Evolutionary conservation across 495 filamentous ascomycete species (phyloP).

Genomic region (Penicillium arizonense): DNA sequence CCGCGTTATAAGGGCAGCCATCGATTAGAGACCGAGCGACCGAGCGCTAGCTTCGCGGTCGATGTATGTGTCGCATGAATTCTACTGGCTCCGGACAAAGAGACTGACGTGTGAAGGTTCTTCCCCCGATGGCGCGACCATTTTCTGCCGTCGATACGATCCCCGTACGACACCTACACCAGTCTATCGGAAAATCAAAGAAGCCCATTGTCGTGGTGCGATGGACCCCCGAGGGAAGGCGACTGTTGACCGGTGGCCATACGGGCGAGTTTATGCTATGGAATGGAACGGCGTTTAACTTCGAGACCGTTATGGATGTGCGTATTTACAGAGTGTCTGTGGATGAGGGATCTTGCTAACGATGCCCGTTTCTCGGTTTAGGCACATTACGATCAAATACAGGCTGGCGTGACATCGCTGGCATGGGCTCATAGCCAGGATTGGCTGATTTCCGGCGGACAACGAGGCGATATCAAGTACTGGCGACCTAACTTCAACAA

Average conservation of each 20-base stretch:
- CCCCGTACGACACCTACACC: conserved; percentile 86
- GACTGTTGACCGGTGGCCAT: conserved; percentile 86
- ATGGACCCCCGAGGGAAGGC: conserved; percentile 95
- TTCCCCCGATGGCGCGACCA: conserved; percentile 74
- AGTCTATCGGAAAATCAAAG: conserved; percentile 95
- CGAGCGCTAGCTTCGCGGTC: conserved; percentile 82
- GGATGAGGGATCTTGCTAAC: conserved; percentile 1
- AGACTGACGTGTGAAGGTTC: conserved; percentile 58
- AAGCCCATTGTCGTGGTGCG: conserved; percentile 96
- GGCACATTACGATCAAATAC: conserved; percentile 75
- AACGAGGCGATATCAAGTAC: conserved; percentile 94
- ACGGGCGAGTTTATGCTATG: conserved; percentile 98
- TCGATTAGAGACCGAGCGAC: conserved; percentile 73
- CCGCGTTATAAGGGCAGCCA: conserved; percentile 69
- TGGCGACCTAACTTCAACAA: conserved; percentile 99
- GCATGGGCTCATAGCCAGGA: conserved; percentile 92
- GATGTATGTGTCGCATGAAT: conserved; percentile 60
- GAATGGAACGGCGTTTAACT: conserved; percentile 99
- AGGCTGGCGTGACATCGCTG: conserved; percentile 79
- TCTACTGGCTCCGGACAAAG: background rate
- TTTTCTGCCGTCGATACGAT: conserved; percentile 77
- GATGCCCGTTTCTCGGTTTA: conserved; percentile 16
- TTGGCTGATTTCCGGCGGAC: conserved; percentile 94
- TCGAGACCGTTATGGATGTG: conserved; percentile 96
- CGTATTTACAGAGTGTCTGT: conserved; percentile 12